phyloP scores from a whole-genome alignment of 805 yeast genomes.

The Yarrowia osloensis region DNA sequence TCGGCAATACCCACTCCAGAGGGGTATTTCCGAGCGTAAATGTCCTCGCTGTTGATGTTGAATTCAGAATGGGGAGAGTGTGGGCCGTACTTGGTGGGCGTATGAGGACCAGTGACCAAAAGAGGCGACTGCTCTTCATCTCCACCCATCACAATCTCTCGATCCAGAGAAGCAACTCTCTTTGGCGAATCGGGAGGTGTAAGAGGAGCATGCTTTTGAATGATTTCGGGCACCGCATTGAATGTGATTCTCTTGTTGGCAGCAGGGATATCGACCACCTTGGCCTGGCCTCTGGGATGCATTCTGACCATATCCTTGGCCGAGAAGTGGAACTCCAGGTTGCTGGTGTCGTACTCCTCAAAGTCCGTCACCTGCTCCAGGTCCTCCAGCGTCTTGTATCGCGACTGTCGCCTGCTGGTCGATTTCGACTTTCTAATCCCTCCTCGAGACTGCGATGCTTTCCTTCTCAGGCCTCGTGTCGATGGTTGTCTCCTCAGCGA shows the following conservation, averaged over 20 bases:
- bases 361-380: conserved; percentile 8
- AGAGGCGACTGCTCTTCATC: not conserved
- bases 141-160: not conserved
- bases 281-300: conserved; percentile 7
- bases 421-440: conserved; percentile 18
- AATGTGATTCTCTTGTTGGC: not conserved
- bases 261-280: not conserved
- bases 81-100: not conserved
- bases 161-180: not conserved
- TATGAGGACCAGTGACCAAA: not conserved
- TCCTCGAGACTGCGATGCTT: not conserved
- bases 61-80: not conserved
- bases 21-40: conserved; percentile 22
- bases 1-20: conserved; percentile 20
- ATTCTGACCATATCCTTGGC: not conserved
- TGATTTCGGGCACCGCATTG: not conserved
- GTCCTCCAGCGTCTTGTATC: conserved; percentile 1
- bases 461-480: not conserved
- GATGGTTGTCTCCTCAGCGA: conserved; percentile 16
- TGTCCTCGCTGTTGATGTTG: conserved; percentile 18
- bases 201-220: not conserved
- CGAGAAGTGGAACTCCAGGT: not conserved
- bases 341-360: conserved; percentile 5
- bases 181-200: conserved; percentile 17
- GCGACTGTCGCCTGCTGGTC: conserved; percentile 1